phyloP scores from a whole-genome alignment of 2,329 filamentous ascomycete genomes.

The Colletotrichum chrysophilum region DNA sequence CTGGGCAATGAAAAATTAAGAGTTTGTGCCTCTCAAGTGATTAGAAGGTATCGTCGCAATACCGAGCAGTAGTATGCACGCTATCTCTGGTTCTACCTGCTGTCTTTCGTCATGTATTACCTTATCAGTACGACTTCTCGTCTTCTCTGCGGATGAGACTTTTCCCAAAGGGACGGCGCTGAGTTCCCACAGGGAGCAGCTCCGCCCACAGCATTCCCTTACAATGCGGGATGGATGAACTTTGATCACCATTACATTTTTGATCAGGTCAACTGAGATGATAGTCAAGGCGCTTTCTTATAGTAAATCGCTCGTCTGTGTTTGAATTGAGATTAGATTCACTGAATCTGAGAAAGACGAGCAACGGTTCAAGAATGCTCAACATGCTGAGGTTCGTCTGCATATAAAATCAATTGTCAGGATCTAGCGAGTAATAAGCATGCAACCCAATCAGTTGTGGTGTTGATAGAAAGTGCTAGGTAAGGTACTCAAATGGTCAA shows the following conservation, averaged over 20 bases:
- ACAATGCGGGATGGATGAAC: background rate
- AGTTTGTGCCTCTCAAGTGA: background rate
- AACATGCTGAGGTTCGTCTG: background rate
- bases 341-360: background rate
- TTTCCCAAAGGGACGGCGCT: background rate
- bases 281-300: background rate
- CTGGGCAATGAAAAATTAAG: background rate
- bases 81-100: background rate
- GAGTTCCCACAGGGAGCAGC: background rate
- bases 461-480: too few species aligned
- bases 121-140: background rate
- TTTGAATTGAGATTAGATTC: background rate
- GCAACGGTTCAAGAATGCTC: background rate
- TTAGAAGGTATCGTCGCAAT: background rate
- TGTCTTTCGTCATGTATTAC: background rate
- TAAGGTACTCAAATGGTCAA: too few species aligned
- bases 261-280: background rate
- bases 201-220: accelerated
- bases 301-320: background rate
- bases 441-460: too few species aligned
- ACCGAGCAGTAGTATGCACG: accelerated
- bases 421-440: background rate
- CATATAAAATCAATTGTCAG: background rate
- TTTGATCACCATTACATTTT: background rate
- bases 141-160: accelerated